A percentile compares a stretch with the other conserved stretches of the same genome.
Conservation (phyloP, 2,329 filamentous ascomycete species). For the Plenodomus tracheiphilus region DNA sequence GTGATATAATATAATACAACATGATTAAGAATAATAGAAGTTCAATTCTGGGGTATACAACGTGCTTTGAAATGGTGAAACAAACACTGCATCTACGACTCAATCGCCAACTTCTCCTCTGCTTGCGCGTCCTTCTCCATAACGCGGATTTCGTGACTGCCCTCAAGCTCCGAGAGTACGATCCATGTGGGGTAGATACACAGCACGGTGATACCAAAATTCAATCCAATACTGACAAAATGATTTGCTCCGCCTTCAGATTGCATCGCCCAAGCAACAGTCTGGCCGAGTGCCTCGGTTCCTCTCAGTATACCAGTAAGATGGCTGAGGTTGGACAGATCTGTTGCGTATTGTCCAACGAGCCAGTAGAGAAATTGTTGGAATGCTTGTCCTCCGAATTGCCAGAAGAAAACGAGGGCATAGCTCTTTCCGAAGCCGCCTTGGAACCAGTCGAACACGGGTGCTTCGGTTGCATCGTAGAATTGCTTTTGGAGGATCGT, state of each 20-base stretch:
- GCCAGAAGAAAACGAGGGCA: slow-evolving; percentile 42
- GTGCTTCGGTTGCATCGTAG: slow-evolving; percentile 30
- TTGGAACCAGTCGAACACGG: slow-evolving; percentile 40
- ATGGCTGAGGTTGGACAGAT: slow-evolving; percentile 36
- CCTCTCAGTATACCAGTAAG: slow-evolving; percentile 43
- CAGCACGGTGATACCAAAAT: slow-evolving; percentile 39
- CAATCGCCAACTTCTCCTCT: slow-evolving; percentile 9
- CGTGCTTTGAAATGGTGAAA: background rate
- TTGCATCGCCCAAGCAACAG: slow-evolving; percentile 45
- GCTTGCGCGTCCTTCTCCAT: slow-evolving; percentile 18
- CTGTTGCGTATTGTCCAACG: slow-evolving; percentile 41
- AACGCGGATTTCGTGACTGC: slow-evolving; percentile 33
- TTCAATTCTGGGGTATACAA: background rate
- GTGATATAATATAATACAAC: too few relatives aligned
- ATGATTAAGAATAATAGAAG: too few relatives aligned
- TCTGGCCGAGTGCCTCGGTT: slow-evolving; percentile 41
- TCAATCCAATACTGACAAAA: slow-evolving; percentile 42
- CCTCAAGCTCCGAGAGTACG: slow-evolving; percentile 35
- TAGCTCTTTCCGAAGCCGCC: slow-evolving; percentile 40
- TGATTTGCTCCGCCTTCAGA: slow-evolving; percentile 41
- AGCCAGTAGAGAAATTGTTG: slow-evolving; percentile 45
- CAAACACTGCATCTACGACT: background rate
- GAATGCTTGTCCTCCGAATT: slow-evolving; percentile 42
- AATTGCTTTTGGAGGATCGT: slow-evolving; percentile 37
- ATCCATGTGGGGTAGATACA: slow-evolving; percentile 41